phyloP scores from a whole-genome alignment of 352 stramenopile genomes.

The Globisporangium megalacanthum region DNA sequence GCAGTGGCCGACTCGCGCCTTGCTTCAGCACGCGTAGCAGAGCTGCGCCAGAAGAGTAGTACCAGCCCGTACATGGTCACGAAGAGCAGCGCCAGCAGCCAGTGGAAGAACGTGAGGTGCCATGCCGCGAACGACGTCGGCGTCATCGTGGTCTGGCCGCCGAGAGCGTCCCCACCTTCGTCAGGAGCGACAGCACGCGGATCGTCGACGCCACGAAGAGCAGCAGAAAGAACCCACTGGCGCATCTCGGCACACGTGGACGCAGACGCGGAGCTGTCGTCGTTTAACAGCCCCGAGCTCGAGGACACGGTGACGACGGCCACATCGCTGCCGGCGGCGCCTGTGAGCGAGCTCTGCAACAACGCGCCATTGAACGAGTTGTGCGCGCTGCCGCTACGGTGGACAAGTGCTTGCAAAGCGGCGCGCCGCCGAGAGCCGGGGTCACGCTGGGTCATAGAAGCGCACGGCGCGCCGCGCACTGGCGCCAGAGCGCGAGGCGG shows the following conservation, averaged over 20 bases:
- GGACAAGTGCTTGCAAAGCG: conserved; percentile 11
- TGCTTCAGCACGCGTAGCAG: conserved; percentile 80
- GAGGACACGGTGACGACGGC: conserved; percentile 11
- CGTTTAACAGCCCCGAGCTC: conserved; percentile 42
- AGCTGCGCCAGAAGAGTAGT: conserved; percentile 81
- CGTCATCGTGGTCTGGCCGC: conserved; percentile 24
- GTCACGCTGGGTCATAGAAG: conserved; percentile 8
- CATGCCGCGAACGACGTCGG: conserved; percentile 35
- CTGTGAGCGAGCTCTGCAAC: conserved; percentile 4
- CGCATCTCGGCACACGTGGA: conserved; percentile 75
- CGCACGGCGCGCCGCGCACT: conserved; percentile 31
- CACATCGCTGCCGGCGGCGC: background rate
- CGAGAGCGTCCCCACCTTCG: conserved; percentile 51
- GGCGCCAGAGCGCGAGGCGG: conserved; percentile 39
- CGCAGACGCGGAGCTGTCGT: conserved; percentile 38
- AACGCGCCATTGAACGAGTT: conserved; percentile 27
- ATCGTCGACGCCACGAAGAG: conserved; percentile 64
- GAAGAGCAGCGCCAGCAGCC: conserved; percentile 78
- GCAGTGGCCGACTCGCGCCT: conserved; percentile 59
- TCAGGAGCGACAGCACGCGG: conserved; percentile 52
- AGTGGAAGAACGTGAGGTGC: conserved; percentile 58
- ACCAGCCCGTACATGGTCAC: conserved; percentile 82
- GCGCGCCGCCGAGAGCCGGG: background rate
- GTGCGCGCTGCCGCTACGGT: conserved; percentile 8
- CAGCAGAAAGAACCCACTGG: conserved; percentile 62